These are phyloP conservation scores for Austroboletus festivus DNA, from an alignment of 768 basidiomycete genomes.

Conservation along the genomic window DNA sequence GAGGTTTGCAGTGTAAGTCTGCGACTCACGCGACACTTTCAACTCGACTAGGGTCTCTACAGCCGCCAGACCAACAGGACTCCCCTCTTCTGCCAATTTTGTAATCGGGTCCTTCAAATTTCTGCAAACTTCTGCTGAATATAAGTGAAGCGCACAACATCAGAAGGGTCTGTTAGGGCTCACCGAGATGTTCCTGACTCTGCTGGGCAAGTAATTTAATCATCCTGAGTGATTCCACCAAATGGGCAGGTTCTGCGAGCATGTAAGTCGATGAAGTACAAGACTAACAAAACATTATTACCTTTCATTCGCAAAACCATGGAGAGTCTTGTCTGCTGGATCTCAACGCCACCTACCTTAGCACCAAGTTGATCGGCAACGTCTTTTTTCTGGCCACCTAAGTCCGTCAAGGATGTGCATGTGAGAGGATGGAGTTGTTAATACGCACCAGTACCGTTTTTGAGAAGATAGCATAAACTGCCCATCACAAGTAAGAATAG, in stretches of 20 bases:
- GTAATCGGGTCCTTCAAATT: background rate
- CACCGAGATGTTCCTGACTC: background rate
- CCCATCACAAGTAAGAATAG: conserved; percentile 1
- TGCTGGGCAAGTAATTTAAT: background rate
- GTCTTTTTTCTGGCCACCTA: background rate
- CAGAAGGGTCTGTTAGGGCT: background rate
- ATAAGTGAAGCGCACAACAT: background rate
- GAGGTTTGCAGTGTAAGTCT: background rate
- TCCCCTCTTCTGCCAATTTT: background rate
- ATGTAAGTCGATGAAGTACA: background rate
- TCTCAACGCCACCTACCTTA: background rate
- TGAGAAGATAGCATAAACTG: background rate
- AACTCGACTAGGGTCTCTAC: conserved; percentile 5
- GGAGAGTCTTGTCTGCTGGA: background rate
- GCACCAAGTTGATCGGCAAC: background rate
- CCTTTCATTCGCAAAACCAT: conserved; percentile 2
- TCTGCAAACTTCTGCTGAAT: background rate
- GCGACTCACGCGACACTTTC: background rate
- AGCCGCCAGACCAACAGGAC: conserved; percentile 4
- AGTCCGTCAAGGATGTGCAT: background rate
- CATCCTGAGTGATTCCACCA: conserved; percentile 2
- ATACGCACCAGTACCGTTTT: conserved; percentile 2
- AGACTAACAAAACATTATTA: background rate
- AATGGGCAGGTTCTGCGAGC: background rate
- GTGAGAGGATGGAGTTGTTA: background rate